Conservation (phyloP, 2,329 filamentous ascomycete genomes). For the Venturia carpophila region DNA sequence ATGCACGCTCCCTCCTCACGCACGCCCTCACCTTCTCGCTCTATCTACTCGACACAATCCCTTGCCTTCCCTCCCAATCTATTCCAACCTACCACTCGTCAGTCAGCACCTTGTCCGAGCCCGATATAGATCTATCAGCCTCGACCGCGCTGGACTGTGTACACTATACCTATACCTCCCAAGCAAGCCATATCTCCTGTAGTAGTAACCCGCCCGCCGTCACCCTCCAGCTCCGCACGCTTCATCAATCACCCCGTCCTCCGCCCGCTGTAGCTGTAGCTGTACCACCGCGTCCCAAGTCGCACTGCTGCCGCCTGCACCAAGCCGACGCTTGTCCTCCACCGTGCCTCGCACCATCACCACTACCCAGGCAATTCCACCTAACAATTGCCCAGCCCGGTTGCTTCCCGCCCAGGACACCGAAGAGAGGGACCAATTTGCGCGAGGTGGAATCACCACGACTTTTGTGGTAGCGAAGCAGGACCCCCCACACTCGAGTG, state of each 20-base stretch:
- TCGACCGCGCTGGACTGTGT: neutral
- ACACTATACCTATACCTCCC: neutral
- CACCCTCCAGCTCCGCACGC: neutral
- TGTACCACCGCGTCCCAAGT: no score
- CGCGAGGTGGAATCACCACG: no score
- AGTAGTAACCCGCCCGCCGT: neutral
- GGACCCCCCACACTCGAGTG: neutral
- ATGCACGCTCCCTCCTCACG: neutral
- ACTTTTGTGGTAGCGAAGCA: neutral
- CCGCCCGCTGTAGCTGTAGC: neutral
- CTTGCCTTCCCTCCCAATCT: slow-evolving; percentile 6
- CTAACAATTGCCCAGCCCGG: neutral
- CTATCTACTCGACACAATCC: slow-evolving; percentile 11
- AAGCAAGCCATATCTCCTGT: neutral
- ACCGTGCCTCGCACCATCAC: slow-evolving; percentile 1
- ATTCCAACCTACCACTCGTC: slow-evolving; percentile 7
- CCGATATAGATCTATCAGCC: slow-evolving; percentile 16
- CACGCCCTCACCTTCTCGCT: neutral
- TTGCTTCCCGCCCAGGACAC: no score
- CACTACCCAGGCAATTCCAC: neutral
- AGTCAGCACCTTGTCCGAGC: slow-evolving; percentile 5
- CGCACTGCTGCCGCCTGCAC: neutral
- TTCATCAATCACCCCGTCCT: neutral
- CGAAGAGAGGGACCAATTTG: no score
- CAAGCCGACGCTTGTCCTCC: slow-evolving; percentile 1